Evolutionary conservation across 2,329 filamentous ascomycete species (phyloP).

Genomic region (Neocatenulostroma microsporum): DNA sequence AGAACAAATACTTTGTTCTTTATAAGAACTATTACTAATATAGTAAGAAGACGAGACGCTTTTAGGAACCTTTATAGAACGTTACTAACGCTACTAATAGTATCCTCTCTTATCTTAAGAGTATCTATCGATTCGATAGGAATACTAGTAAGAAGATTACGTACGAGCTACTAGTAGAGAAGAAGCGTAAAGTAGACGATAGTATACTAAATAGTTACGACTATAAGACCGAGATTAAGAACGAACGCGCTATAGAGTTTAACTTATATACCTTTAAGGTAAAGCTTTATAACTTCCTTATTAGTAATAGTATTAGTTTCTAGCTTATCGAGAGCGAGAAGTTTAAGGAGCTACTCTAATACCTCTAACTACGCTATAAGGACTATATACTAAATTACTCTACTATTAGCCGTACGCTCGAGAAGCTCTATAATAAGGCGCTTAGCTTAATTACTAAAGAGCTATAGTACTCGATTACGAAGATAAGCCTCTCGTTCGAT

Average conservation of each 20-base stretch:
- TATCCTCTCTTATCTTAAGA: too few species aligned
- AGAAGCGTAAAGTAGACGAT: too few species aligned
- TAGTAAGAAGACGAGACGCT: too few species aligned
- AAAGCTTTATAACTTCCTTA: constrained; percentile 3
- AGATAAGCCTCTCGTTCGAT: constrained; percentile 13
- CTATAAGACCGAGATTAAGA: too few species aligned
- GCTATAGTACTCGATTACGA: constrained; percentile 3
- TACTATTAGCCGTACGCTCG: constrained; percentile 8
- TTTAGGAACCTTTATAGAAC: too few species aligned
- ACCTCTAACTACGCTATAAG: constrained; percentile 6
- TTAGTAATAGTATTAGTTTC: not conserved
- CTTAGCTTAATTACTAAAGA: constrained; percentile 4
- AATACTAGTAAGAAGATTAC: too few species aligned
- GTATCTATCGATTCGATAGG: too few species aligned
- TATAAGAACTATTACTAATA: too few species aligned
- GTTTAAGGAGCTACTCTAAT: constrained; percentile 3
- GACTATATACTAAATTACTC: constrained; percentile 1
- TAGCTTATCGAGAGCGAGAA: constrained; percentile 1
- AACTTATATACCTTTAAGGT: constrained; percentile 1
- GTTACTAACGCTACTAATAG: too few species aligned
- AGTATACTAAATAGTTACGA: too few species aligned
- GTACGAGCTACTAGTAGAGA: too few species aligned
- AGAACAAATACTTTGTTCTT: too few species aligned
- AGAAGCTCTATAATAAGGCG: not conserved
- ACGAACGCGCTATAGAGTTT: not conserved